phyloP scores from a whole-genome alignment of 352 stramenopile species.

The Phytopythium montanum region DNA sequence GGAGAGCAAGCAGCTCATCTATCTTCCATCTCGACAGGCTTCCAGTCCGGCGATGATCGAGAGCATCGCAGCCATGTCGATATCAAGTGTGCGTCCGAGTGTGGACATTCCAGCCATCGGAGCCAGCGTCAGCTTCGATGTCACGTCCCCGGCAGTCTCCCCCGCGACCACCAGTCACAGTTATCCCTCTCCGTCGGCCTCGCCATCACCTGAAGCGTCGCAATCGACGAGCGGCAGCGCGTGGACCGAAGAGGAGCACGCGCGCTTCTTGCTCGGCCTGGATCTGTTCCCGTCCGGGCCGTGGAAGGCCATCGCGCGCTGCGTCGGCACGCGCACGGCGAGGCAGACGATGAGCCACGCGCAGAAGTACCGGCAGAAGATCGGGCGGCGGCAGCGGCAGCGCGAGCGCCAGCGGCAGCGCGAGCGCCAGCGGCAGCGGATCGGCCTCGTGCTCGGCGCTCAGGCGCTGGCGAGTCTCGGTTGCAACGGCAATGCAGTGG shows the following conservation, averaged over 20 bases:
- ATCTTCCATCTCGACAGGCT: conserved; percentile 16
- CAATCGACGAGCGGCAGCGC: conserved; percentile 21
- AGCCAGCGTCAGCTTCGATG: background rate
- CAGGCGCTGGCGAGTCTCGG: background rate
- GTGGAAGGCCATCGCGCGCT: conserved; percentile 41
- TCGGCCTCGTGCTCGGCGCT: background rate
- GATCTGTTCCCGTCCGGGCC: conserved; percentile 41
- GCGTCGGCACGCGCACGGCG: conserved; percentile 41
- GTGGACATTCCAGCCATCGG: background rate
- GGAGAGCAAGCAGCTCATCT: conserved; percentile 30
- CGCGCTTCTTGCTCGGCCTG: conserved; percentile 40
- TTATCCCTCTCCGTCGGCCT: background rate
- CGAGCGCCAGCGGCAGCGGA: conserved; percentile 6
- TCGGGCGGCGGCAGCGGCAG: conserved; percentile 29
- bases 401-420: conserved; percentile 8
- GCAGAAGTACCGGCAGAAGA: conserved; percentile 56
- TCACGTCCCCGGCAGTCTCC: background rate
- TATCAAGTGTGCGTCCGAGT: background rate
- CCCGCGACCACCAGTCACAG: background rate
- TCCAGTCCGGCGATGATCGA: conserved; percentile 4
- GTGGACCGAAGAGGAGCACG: conserved; percentile 49
- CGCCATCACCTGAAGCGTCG: background rate
- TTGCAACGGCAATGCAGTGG: background rate
- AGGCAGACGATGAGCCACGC: conserved; percentile 56
- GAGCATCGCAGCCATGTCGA: conserved; percentile 4